These are phyloP conservation scores for Chondrostereum purpureum DNA, from an alignment of 1,284 basidiomycete genomes.

Conservation along the genomic window DNA sequence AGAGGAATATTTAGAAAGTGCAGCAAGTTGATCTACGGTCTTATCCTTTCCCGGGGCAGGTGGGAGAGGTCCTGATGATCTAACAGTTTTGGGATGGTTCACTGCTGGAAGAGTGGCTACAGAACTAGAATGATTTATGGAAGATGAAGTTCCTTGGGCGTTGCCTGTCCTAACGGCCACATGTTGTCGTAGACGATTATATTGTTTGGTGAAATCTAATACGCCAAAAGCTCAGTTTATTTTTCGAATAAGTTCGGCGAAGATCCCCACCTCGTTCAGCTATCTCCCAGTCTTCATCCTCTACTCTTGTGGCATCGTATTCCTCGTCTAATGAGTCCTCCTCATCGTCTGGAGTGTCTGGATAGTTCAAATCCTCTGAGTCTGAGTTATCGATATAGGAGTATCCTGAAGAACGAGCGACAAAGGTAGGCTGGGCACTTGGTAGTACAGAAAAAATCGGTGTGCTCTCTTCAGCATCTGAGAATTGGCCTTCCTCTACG, in stretches of 20 bases:
- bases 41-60: conserved; percentile 38
- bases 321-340: conserved; percentile 29
- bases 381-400: conserved; percentile 38
- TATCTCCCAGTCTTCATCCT: conserved; percentile 91
- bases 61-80: conserved; percentile 13
- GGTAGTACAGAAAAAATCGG: too few relatives aligned
- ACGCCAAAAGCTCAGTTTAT: conserved; percentile 7
- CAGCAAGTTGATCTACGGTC: conserved; percentile 61
- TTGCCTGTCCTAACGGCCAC: conserved; percentile 66
- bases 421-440: conserved; percentile 21
- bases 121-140: conserved; percentile 37
- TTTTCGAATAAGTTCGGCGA: neutral
- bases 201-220: conserved; percentile 95
- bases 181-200: conserved; percentile 86
- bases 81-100: conserved; percentile 47
- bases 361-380: neutral
- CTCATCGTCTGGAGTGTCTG: conserved; percentile 6
- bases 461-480: conserved; percentile 36
- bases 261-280: conserved; percentile 74
- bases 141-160: conserved; percentile 48
- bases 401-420: conserved; percentile 19
- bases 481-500: conserved; percentile 43
- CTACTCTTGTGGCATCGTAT: conserved; percentile 54
- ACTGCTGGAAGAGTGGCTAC: conserved; percentile 66
- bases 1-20: conserved; percentile 65